phyloP scores from a whole-genome alignment of 345 rosid genomes.

The Salix purpurea region DNA sequence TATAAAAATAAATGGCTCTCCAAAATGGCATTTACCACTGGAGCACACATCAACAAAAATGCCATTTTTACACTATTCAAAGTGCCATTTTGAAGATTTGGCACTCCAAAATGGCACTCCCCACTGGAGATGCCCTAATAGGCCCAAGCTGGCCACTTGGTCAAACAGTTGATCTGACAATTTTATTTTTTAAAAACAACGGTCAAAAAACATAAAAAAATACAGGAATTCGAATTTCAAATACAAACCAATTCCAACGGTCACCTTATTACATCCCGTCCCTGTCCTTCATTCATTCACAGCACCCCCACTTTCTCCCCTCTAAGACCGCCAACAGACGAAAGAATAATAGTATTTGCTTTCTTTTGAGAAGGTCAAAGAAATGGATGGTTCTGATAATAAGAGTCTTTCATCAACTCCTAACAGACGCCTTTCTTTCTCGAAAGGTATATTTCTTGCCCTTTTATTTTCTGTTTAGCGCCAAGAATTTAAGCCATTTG shows the following conservation, averaged over 20 bases:
- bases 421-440: conserved; percentile 6
- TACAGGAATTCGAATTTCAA: neutral
- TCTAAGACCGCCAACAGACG: neutral
- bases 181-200: neutral
- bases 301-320: neutral
- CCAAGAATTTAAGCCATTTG: neutral
- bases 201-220: neutral
- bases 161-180: too few species aligned
- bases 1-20: too few species aligned
- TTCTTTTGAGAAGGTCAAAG: neutral
- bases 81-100: too few species aligned
- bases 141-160: too few species aligned
- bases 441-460: conserved; percentile 16
- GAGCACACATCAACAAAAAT: too few species aligned
- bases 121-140: too few species aligned
- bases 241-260: neutral
- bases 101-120: too few species aligned
- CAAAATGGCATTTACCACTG: too few species aligned
- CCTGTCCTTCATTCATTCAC: neutral
- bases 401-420: conserved; percentile 3
- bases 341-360: neutral
- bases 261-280: neutral
- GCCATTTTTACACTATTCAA: too few species aligned
- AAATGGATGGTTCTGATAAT: conserved; percentile 21
- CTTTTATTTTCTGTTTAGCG: neutral